Evolutionary conservation across 768 basidiomycete species (phyloP).

Genomic region (Mycena venus): DNA sequence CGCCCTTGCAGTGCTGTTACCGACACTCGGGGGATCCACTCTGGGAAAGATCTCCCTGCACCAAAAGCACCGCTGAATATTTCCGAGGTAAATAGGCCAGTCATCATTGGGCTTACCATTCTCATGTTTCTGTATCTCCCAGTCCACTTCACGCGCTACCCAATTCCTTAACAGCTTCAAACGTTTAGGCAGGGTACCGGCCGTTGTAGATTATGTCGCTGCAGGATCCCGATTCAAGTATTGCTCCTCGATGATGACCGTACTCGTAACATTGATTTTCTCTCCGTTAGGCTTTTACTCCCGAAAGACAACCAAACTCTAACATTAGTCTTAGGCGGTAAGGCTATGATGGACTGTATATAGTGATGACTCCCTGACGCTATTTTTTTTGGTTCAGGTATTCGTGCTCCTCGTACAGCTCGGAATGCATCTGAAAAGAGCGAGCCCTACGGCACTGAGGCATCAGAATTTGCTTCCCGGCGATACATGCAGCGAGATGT

Average conservation of each 20-base stretch:
- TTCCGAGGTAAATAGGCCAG: constrained; percentile 75
- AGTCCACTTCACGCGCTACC: constrained; percentile 81
- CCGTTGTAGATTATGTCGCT: constrained; percentile 93
- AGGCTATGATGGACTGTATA: constrained; percentile 28
- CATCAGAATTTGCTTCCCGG: constrained; percentile 82
- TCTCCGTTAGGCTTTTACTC: constrained; percentile 73
- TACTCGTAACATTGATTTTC: constrained; percentile 3
- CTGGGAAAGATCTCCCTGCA: constrained; percentile 87
- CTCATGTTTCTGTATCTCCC: constrained; percentile 22
- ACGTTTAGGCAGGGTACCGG: constrained; percentile 85
- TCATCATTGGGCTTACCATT: background rate
- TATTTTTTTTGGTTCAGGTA: constrained; percentile 66
- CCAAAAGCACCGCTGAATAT: constrained; percentile 90
- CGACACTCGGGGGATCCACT: constrained; percentile 89
- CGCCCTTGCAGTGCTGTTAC: constrained; percentile 71
- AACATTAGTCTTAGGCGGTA: constrained; percentile 92
- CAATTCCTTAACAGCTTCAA: constrained; percentile 95
- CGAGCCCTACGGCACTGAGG: constrained; percentile 90
- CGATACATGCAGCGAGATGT: constrained; percentile 95
- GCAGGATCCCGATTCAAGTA: constrained; percentile 97
- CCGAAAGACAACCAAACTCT: constrained; percentile 94
- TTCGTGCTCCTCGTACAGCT: constrained; percentile 91
- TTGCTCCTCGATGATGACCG: constrained; percentile 29
- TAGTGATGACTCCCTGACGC: background rate
- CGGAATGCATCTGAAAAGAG: constrained; percentile 85